Percentiles rank a stretch among this genome's conserved stretches.
phyloP scores from a whole-genome alignment of 2,329 filamentous ascomycete genomes.

The Volutella citrinella region DNA sequence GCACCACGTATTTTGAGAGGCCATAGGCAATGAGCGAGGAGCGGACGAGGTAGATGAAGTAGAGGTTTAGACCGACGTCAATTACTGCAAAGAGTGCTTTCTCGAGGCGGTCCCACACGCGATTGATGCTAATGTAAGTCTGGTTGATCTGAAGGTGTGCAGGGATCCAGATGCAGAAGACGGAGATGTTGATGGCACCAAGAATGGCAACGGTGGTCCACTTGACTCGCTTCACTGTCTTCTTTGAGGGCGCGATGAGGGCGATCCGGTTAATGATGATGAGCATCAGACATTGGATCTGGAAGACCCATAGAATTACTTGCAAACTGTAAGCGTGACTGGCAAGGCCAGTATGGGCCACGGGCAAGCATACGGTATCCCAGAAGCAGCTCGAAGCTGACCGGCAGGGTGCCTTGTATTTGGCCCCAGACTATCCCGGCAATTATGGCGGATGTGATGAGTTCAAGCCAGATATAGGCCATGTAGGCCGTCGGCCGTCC shows the following conservation, averaged over 20 bases:
- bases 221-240: constrained; percentile 37
- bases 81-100: constrained; percentile 46
- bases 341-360: too few relatives aligned
- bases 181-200: constrained; percentile 44
- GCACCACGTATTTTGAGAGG: constrained; percentile 44
- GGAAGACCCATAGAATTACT: constrained; percentile 34
- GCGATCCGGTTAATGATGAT: constrained; percentile 51
- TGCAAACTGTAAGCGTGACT: constrained; percentile 11
- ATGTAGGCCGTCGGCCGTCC: constrained; percentile 35
- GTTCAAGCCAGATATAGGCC: constrained; percentile 39
- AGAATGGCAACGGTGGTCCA: constrained; percentile 41
- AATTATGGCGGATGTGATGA: constrained; percentile 31
- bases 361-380: too few relatives aligned
- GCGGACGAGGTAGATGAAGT: constrained; percentile 44
- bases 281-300: constrained; percentile 43
- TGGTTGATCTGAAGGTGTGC: constrained; percentile 38
- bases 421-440: constrained; percentile 35
- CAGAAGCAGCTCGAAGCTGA: constrained; percentile 14
- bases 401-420: constrained; percentile 28
- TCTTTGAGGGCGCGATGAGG: constrained; percentile 39
- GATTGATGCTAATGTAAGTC: constrained; percentile 40
- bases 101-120: constrained; percentile 47
- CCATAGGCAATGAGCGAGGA: constrained; percentile 44
- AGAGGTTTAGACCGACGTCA: constrained; percentile 44
- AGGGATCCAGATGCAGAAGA: constrained; percentile 51